phyloP scores from a whole-genome alignment of 768 basidiomycete species.

The Cystobasidium tubakii region DNA sequence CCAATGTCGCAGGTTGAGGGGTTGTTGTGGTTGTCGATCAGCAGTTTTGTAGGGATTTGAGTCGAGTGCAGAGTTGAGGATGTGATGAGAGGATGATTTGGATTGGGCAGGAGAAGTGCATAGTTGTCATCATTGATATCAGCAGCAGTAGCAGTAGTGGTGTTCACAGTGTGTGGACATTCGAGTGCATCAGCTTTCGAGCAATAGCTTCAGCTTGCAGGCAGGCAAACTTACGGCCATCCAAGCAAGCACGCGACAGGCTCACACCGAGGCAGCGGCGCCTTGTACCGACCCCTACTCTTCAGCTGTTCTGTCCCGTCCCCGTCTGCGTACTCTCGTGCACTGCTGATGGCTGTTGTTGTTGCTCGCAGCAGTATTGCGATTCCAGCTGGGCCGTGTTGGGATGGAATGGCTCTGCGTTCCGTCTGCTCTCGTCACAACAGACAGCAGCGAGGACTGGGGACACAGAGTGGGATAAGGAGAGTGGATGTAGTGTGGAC shows the following conservation, averaged over 20 bases:
- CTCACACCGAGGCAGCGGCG: neutral
- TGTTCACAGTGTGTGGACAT: neutral
- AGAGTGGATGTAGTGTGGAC: too few relatives aligned
- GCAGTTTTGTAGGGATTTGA: neutral
- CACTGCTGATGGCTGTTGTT: neutral
- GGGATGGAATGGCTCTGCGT: neutral
- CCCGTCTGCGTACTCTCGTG: neutral
- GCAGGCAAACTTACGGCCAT: slow-evolving; percentile 30
- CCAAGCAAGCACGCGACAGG: slow-evolving; percentile 11
- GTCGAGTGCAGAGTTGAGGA: neutral
- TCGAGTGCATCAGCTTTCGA: neutral
- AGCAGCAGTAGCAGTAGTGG: neutral
- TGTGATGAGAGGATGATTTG: neutral
- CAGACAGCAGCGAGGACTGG: too few relatives aligned
- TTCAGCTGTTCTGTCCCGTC: neutral
- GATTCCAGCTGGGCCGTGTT: neutral
- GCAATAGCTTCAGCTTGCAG: neutral
- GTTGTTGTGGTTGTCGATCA: slow-evolving; percentile 10
- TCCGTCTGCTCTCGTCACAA: too few relatives aligned
- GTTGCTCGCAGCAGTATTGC: neutral
- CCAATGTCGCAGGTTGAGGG: neutral
- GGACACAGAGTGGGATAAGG: too few relatives aligned
- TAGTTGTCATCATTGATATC: neutral
- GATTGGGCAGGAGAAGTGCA: slow-evolving; percentile 9
- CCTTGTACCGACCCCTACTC: neutral